Base-by-base conservation (phyloP, 352 stramenopile genomes). In the Halophytophthora batemanensis region DNA sequence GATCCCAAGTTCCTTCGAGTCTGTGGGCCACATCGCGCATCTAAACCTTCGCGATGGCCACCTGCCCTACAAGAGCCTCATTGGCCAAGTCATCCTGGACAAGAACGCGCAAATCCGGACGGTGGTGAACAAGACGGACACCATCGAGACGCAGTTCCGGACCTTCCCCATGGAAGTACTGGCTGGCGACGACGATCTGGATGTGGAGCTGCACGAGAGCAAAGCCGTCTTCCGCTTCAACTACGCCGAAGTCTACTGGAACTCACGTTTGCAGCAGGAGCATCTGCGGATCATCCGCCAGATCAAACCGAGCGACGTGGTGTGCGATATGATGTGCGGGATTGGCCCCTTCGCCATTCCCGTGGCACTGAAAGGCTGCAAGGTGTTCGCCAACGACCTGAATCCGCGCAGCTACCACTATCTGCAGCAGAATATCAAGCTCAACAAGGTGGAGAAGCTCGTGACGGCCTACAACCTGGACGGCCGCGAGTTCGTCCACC, bases 41-140 rank as follows among this genome's bases (percentile, higher is more conserved):
- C 54, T 99, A 13, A 99, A 99, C 66, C 69, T 99, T 41, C 70
- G 95, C 31, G 82, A 97, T 46, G 86, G 96, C 53, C 72, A 96
- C 6, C 65, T 99, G 53, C 96, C 95, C 2, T 99, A 97, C 75
- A 98, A 98, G 64, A 78, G 93, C 54, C 56, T 99, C 31, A 98
- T 99, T 51, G 97, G 95, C 3, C 93, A 98, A 63, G 95, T 98
- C 2, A 96, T 99, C 50, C 70, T 99, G 11, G 97, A 99, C 69
- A 99, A 99, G 75, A 98, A 99, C 65, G 72, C 77, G 13, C 64
- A 80, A 47, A 96, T 99, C 46, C 77, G 83, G 42, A 98, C 95
- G 28, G 96, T 99, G 6, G 96, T 99, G 21, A 99, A 99, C 79
- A 99, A 99, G 69, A 85, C 93, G 41, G 93, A 95, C 38, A 96